A percentile compares a stretch with the other conserved stretches of the same genome.
phyloP scores from a whole-genome alignment of 2,329 filamentous ascomycete genomes.

The Parafenestella ontariensis region DNA sequence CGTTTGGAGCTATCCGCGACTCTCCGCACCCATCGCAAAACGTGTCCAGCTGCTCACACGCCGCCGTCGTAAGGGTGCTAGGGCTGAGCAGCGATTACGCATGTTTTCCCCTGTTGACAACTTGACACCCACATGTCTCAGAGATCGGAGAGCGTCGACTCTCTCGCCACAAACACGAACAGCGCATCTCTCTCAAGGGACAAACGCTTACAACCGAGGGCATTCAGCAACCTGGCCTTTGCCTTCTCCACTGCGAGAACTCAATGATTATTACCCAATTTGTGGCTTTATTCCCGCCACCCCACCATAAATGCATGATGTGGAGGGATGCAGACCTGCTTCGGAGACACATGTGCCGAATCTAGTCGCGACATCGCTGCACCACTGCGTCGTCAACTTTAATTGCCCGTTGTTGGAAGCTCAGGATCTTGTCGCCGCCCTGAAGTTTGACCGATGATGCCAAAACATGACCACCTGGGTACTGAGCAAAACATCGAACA shows the following conservation, averaged over 20 bases:
- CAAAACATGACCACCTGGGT: background rate
- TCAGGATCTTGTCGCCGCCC: background rate
- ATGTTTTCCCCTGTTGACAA: background rate
- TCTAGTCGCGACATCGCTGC: background rate
- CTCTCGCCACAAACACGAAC: background rate
- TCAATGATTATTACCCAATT: no score
- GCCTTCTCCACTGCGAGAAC: no score
- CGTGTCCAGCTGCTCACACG: background rate
- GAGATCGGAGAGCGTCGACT: background rate
- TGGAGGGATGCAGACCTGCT: background rate
- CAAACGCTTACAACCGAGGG: no score
- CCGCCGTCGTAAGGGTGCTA: background rate
- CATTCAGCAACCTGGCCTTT: no score
- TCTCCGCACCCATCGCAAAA: background rate
- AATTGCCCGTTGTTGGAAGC: background rate
- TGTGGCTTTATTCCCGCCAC: background rate
- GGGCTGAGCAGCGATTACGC: background rate
- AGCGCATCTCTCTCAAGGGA: no score
- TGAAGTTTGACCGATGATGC: background rate
- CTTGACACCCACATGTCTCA: background rate
- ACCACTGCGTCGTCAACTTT: background rate
- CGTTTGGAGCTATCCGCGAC: background rate
- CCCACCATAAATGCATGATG: background rate
- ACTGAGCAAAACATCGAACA: background rate
- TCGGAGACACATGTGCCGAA: slow-evolving; percentile 1